Evolutionary conservation across 305 asterid genomes (phyloP), one percentile per base, ranked within the genome.

Genomic region (Fraxinus platypoda): DNA sequence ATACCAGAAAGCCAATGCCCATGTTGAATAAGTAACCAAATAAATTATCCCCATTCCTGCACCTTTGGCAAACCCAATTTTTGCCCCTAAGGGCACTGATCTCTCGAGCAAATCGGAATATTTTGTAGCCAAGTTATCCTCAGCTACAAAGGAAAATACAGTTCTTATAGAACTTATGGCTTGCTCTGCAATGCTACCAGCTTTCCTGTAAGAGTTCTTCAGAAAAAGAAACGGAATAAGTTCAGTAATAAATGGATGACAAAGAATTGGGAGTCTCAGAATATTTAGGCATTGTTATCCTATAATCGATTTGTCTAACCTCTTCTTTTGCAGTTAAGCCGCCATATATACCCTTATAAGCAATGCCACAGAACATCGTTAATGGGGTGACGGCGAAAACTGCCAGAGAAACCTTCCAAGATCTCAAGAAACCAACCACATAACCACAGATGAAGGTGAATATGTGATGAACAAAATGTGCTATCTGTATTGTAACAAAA

Each of bases 1-100:
- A 12, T 94, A 94, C 97, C 97, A 94, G 82, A 94, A 94, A 73
- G 98, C 97, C 86, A 94, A 85, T 23, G 97, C 98, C 97, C 98
- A 94, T 19, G 98, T 94, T 2, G 94, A 87, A 78, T 94, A 94
- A 1, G 97, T 92, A 26, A 94, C 97, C 17, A 93, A 84, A 81
- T 94, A 94, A 28, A 94, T 94, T 33, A 94, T 91, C 59, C 98
- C 98, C 57, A 94, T 86, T 59, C 98, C 98, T 1, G 86, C 87
- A 74, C 98, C 97, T 84, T 94, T 94, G 8, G 98, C 97, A 78
- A 94, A 94, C 52, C 98, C 97, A 35, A 94, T 84, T 78, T 88
- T 94, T 52, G 85, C 87, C 59, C 97, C 98, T 66, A 92, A 74
- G 34, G 91, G 89, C 73, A 89, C 90, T 30, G 97, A 91, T 80